Base-by-base conservation (phyloP, 2,329 filamentous ascomycete species). In the Colletotrichum higginsianum region DNA sequence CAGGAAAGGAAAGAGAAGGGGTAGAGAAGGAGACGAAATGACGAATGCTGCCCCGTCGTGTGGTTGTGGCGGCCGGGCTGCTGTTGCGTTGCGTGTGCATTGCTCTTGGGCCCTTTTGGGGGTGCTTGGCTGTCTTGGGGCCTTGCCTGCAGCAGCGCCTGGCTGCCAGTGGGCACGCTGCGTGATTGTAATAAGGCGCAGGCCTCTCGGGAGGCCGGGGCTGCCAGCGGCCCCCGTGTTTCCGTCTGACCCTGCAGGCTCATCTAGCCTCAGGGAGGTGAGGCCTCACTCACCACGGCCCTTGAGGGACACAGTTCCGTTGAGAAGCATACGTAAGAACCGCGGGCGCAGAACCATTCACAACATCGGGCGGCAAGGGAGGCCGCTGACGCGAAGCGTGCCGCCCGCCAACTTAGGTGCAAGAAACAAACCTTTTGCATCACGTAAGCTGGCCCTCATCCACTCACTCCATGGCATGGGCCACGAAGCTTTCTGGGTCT, bases 171-270 rank as follows among this genome's bases (percentile, higher is more conserved):
- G n/a, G n/a, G 35, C 35, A 56, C 21, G 35, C 30, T 38, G 46
- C 23, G 21, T 38, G 26, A 38, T 49, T 40, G 23, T 23, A 52
- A 23, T 18, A 21, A 46, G 67, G 62, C 53, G 58, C 61, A 44
- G 38, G 40, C 56, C 38, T 60, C 56, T 56, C 56, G 65, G 35
- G 35, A 38, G 9, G 35, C 35, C 35, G 35, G 66, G 58, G 53
- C 42, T 60, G 61, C 46, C 47, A 47, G 42, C 47, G 47, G 26
- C 55, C 67, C 65, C 67, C 62, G 55, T 69, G 49, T 46, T 66
- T 65, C 66, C 61, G 66, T 60, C 55, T 56, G 38, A 52, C 47
- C 52, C 64, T 61, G 47, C 46, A 46, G 47, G 44, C 42, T 35
- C 53, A 21, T 35, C 30, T 56, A 23, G 12, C 30, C 42, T 61